A percentile compares a stretch with the other conserved stretches of the same genome.
Evolutionary conservation across 306 rosid species (phyloP).

Genomic region (Glycyrrhiza uralensis): DNA sequence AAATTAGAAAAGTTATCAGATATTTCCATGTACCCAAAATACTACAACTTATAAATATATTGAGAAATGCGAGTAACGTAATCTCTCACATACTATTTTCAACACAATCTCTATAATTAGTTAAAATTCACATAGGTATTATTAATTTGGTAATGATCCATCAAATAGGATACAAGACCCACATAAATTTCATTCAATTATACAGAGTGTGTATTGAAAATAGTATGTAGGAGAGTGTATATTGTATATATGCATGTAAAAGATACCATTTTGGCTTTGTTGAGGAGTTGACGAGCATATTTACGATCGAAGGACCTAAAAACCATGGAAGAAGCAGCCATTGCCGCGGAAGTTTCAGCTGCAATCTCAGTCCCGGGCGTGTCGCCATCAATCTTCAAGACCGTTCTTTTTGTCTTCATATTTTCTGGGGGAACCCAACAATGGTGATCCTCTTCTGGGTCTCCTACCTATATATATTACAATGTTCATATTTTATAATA

Average conservation of each 20-base stretch:
- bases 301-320: conserved; percentile 35
- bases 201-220: too few species aligned
- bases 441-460: conserved; percentile 62
- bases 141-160: too few species aligned
- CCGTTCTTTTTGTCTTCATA: conserved; percentile 70
- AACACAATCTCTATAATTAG: too few species aligned
- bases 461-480: conserved; percentile 60
- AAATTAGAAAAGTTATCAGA: neutral
- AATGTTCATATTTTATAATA: neutral
- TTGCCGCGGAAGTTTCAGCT: conserved; percentile 87
- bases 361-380: conserved; percentile 77
- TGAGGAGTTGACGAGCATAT: conserved; percentile 76
- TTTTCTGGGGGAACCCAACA: conserved; percentile 86
- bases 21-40: neutral
- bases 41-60: neutral
- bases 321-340: conserved; percentile 81
- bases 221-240: too few species aligned
- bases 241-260: neutral
- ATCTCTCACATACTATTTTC: too few species aligned
- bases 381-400: conserved; percentile 45
- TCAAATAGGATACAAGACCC: too few species aligned
- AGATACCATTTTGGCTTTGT: conserved; percentile 78
- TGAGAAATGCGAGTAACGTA: too few species aligned
- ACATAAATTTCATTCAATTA: too few species aligned
- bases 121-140: too few species aligned